These are phyloP conservation scores for Abortiporus biennis DNA, from an alignment of 1,284 basidiomycete species.

Conservation along the genomic window DNA sequence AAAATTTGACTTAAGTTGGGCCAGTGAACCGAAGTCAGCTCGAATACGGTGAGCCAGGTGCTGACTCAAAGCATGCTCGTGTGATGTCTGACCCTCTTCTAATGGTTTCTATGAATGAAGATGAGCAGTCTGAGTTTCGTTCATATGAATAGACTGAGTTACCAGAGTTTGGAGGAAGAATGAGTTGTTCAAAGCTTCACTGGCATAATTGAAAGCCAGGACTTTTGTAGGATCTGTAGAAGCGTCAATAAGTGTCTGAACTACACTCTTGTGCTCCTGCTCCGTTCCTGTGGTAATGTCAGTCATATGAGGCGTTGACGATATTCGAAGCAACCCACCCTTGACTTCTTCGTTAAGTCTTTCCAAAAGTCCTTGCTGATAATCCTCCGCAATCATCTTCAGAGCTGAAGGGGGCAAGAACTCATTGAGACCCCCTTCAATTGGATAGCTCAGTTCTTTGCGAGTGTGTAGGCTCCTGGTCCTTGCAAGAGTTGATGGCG, in stretches of 20 bases:
- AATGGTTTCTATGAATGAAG: conserved; percentile 42
- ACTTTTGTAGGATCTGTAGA: conserved; percentile 57
- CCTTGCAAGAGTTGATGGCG: conserved; percentile 11
- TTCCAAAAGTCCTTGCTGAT: conserved; percentile 74
- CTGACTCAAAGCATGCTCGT: conserved; percentile 38
- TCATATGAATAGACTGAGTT: conserved; percentile 34
- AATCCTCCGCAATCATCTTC: conserved; percentile 68
- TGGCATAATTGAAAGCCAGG: conserved; percentile 88
- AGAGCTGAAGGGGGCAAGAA: conserved; percentile 70
- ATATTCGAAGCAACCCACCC: conserved; percentile 47
- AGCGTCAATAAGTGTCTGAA: conserved; percentile 72
- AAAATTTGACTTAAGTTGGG: conserved; percentile 72
- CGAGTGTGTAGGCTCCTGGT: conserved; percentile 52
- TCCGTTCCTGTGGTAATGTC: conserved; percentile 40
- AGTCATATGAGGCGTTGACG: background rate
- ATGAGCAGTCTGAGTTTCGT: conserved; percentile 3
- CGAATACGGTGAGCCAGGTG: conserved; percentile 38
- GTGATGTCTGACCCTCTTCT: conserved; percentile 25
- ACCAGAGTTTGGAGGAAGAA: conserved; percentile 90
- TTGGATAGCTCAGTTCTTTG: conserved; percentile 52
- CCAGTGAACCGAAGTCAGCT: conserved; percentile 55
- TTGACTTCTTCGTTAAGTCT: conserved; percentile 69
- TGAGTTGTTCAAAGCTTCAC: conserved; percentile 89
- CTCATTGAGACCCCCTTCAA: conserved; percentile 65
- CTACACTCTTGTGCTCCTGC: conserved; percentile 54